Base-by-base conservation (phyloP, 1,284 basidiomycete genomes). In the Cutaneotrichosporon sp. region DNA sequence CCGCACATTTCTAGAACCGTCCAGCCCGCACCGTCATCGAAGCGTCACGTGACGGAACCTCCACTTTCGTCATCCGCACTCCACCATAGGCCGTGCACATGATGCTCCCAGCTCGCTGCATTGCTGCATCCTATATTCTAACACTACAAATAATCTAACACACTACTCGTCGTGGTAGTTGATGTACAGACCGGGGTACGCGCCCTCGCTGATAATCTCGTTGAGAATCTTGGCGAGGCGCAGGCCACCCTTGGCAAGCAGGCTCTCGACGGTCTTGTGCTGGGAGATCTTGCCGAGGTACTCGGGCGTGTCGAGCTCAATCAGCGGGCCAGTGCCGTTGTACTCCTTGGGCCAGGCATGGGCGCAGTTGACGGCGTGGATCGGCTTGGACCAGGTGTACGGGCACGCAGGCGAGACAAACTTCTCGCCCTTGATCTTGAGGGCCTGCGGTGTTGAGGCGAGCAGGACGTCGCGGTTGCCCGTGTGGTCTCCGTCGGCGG, bases 271-370 rank as follows among this genome's bases (percentile, higher is more conserved):
- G 43, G 92, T 80, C 84, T 88, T 88, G 62, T 85, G 80, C 45
- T 86, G 78, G 58, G 81, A 81, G 67, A 95, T 86, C 25, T 80
- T 79, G 1, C 89, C 91, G 1, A 88, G 80, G 71, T 97, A 97
- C 65, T 87, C 82, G 0, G 89, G 87, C 24, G 90, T 92, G 76
- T 95, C 89, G n/a, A 97, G 84, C 78, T 95, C 89, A 34, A 90
- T 83, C 62, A 86, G 83, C 0, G 79, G 72, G 1, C 73, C 72
- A 9, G 53, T 49, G 16, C 76, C 78, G 5, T 66, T 69, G 57
- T 76, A 78, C 22, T 82, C 87, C 62, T 80, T 79, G 0, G 89
- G 92, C 89, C 88, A 95, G 1, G 90, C 84, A 60, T 91, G 76
- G 14, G 86, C 84, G 80, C 91, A 94, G 79, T 92, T 91, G 63